A percentile compares a stretch with the other conserved stretches of the same genome.
Conservation (phyloP, 2,329 filamentous ascomycete genomes). For the Trichoderma simmonsii region DNA sequence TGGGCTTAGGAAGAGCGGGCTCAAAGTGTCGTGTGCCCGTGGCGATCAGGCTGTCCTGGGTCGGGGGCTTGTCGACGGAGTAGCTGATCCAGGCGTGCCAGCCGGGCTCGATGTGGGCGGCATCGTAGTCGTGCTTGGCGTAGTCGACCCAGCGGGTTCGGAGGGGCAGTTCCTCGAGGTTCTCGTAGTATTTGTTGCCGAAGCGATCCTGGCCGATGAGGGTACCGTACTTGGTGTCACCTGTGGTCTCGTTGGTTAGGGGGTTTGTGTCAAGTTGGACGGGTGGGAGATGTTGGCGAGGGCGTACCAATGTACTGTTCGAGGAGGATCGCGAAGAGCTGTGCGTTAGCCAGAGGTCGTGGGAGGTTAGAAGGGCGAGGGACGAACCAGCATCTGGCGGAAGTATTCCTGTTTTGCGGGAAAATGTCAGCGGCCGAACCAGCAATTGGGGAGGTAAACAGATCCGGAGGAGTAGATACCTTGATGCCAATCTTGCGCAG, state of each 20-base stretch:
- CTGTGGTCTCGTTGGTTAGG: constrained; percentile 47
- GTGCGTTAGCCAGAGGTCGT: constrained; percentile 25
- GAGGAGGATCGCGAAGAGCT: constrained; percentile 18
- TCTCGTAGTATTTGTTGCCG: constrained; percentile 98
- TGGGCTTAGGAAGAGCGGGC: constrained; percentile 65
- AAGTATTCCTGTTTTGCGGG: constrained; percentile 72
- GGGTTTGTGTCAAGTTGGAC: neutral
- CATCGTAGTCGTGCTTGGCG: constrained; percentile 79
- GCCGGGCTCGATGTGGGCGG: constrained; percentile 85
- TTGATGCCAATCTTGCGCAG: constrained; percentile 84
- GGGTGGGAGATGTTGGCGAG: neutral
- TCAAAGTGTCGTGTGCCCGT: constrained; percentile 72
- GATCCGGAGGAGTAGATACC: constrained; percentile 49
- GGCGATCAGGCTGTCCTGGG: constrained; percentile 68
- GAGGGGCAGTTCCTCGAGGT: constrained; percentile 89
- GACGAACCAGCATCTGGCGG: constrained; percentile 86
- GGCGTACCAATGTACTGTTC: constrained; percentile 56
- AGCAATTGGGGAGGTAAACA: constrained; percentile 1
- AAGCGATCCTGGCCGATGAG: constrained; percentile 82
- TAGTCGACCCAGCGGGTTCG: constrained; percentile 98
- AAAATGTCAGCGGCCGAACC: constrained; percentile 8
- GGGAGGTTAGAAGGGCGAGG: constrained; percentile 22
- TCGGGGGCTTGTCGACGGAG: constrained; percentile 81
- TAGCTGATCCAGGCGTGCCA: constrained; percentile 99
- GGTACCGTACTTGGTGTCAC: constrained; percentile 92